Base-by-base conservation (phyloP, 768 basidiomycete species). In the Trichaptum fuscoviolaceum region DNA sequence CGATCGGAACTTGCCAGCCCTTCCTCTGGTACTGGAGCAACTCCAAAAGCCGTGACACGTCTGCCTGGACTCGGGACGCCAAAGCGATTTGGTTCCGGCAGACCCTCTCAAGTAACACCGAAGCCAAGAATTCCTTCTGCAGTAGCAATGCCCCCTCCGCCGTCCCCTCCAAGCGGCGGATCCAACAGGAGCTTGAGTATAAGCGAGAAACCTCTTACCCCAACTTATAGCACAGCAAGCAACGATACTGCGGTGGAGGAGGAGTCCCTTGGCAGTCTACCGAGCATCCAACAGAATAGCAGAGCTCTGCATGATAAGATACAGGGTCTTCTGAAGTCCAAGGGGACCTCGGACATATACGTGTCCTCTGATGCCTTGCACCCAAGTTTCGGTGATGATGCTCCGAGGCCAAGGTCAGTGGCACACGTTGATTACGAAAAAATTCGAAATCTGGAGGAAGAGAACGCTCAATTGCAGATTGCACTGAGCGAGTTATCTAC, bases 81-180 rank as follows among this genome's bases (percentile, higher is more conserved):
- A 26, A 25, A 36, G 27, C 63, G 26, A 20, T 63, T 73, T 1
- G 68, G 66, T 1, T 73, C 73, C 15, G 60, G 72, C 30, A 76
- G 79, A 63, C 66, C 75, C 23, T 76, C 79, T 17, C 66, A 79
- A 20, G 75, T 73, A 67, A 89, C 88, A 12, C 87, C 89, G 58
- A 83, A 89, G 34, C 82, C 85, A 17, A 82, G 91, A 63, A 73
- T 91, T 67, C 89, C 91, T 34, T 91, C 90, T 70, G 80, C 83
- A n/a, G 75, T 90, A 27, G 87, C 90, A 7, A 92, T 93, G 92
- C 92, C 91, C 1, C 92, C 91, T 2, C 91, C 91, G 20, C 79
- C 87, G 0, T 90, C 90, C 15, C 91, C 91, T 7, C 75, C 73
- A 15, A 61, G 59, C 30, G 30, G 59, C 15, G 59, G 59, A 25